Evolutionary conservation across 2,329 filamentous ascomycete species (phyloP), one percentile per base, ranked within the genome.

Genomic region (Ustilaginoidea virens): DNA sequence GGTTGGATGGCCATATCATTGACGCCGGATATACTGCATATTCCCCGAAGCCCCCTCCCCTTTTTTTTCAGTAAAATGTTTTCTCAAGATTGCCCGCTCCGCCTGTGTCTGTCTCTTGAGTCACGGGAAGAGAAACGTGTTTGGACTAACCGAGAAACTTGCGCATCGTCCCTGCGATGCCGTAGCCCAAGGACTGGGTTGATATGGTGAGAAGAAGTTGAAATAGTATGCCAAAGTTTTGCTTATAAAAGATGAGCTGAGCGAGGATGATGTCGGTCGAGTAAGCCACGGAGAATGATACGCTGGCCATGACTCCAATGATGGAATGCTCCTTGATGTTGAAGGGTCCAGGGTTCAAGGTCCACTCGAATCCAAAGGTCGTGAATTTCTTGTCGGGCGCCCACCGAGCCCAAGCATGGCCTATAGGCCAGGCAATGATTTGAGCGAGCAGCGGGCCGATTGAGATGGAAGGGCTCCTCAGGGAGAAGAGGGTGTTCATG

Each of bases 201-300:
- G 71, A 77, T 11, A 82, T 59, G 14, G 68, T 71, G 34, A 80
- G 57, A 11, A 81, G 55, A 17, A 81, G 50, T 46, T 80, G 72
- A 43, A 77, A 82, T 2, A 58, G 37, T 36, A 78, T 60, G 13
- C 75, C 74, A 42, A 79, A 79, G 33, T 74, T 57, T 40, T 80
- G 66, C 45, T 75, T 71, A 46, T 83, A 83, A 41, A 81, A 82
- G 11, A 75, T 63, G 12, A 70, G 54, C 50, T 81, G 76, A 0
- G 77, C 77, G 2, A 81, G 58, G 25, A 85, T 66, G 17, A 81
- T 74, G 39, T 83, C 78, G 1, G 77, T 82, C 1, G 76, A 75
- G 40, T 83, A 83, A 4, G 76, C 74, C 5, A 65, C 71, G 28
- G 57, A 74, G 38, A 80, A 79, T 5, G 74, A 73, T 5, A 80